Percentiles rank a stretch among this genome's conserved stretches.
phyloP scores from a whole-genome alignment of 306 rosid species.

The Vachellia pachyceras region DNA sequence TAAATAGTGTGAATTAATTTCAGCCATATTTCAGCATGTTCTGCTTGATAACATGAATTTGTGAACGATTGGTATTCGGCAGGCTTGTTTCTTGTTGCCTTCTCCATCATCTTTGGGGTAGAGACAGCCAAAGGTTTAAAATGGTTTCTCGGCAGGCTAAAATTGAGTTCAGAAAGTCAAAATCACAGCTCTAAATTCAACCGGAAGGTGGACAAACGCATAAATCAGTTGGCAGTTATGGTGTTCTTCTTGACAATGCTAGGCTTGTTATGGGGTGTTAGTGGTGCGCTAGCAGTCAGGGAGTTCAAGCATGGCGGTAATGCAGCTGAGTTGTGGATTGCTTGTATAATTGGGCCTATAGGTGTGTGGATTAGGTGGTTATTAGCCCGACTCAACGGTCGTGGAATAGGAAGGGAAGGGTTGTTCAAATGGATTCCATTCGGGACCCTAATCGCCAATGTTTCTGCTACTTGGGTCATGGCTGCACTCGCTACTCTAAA shows the following conservation, averaged over 20 bases:
- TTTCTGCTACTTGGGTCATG: slow-evolving; percentile 29
- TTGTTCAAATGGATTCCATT: slow-evolving; percentile 69
- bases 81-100: slow-evolving; percentile 75
- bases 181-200: background rate
- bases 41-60: slow-evolving; percentile 8
- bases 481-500: background rate
- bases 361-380: slow-evolving; percentile 91
- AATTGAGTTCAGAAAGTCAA: slow-evolving; percentile 25
- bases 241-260: slow-evolving; percentile 50
- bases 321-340: slow-evolving; percentile 62
- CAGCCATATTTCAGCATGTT: slow-evolving; percentile 7
- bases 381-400: slow-evolving; percentile 70
- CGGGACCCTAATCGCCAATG: slow-evolving; percentile 78
- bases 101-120: slow-evolving; percentile 61
- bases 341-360: slow-evolving; percentile 76
- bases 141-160: slow-evolving; percentile 50
- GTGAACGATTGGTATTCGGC: slow-evolving; percentile 15
- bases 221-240: slow-evolving; percentile 42
- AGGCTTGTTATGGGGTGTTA: slow-evolving; percentile 53
- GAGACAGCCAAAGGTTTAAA: slow-evolving; percentile 78
- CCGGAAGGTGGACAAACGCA: background rate
- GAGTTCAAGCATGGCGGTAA: slow-evolving; percentile 51
- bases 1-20: background rate
- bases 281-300: slow-evolving; percentile 37
- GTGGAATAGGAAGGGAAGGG: slow-evolving; percentile 62